These are phyloP conservation scores for Fusarium falciforme DNA, from an alignment of 2,329 filamentous ascomycete genomes.

Conservation along the genomic window DNA sequence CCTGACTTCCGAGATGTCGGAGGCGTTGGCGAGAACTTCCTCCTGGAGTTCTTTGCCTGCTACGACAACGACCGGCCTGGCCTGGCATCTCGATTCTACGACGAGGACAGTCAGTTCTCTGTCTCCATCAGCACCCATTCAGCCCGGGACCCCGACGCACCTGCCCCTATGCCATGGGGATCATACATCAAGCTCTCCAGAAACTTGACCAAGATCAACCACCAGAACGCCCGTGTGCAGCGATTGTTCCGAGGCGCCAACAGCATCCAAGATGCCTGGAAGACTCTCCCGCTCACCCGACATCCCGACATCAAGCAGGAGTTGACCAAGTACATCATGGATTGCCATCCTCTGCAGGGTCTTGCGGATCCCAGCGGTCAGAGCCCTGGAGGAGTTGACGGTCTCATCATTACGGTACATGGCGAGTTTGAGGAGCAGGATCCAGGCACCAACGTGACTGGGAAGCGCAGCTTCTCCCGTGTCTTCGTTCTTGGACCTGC, in stretches of 20 bases:
- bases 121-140: conserved; percentile 74
- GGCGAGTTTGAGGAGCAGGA: conserved; percentile 86
- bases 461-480: conserved; percentile 83
- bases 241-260: conserved; percentile 74
- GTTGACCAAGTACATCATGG: conserved; percentile 81
- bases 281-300: conserved; percentile 75
- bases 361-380: conserved; percentile 76
- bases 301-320: conserved; percentile 78
- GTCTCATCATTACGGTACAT: conserved; percentile 82
- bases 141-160: conserved; percentile 60
- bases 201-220: conserved; percentile 78
- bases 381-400: conserved; percentile 75
- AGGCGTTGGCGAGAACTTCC: conserved; percentile 79
- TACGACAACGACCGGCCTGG: conserved; percentile 78
- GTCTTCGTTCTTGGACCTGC: conserved; percentile 84
- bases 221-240: conserved; percentile 68
- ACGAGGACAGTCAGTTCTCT: conserved; percentile 80
- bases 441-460: conserved; percentile 62
- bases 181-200: conserved; percentile 82
- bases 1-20: conserved; percentile 80
- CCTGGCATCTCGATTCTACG: conserved; percentile 77
- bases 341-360: conserved; percentile 80
- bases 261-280: conserved; percentile 76
- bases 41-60: conserved; percentile 77
- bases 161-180: conserved; percentile 71